Percentiles rank a stretch among this genome's conserved stretches.
phyloP scores from a whole-genome alignment of 2,329 filamentous ascomycete genomes.

The Emmonsia crescens region DNA sequence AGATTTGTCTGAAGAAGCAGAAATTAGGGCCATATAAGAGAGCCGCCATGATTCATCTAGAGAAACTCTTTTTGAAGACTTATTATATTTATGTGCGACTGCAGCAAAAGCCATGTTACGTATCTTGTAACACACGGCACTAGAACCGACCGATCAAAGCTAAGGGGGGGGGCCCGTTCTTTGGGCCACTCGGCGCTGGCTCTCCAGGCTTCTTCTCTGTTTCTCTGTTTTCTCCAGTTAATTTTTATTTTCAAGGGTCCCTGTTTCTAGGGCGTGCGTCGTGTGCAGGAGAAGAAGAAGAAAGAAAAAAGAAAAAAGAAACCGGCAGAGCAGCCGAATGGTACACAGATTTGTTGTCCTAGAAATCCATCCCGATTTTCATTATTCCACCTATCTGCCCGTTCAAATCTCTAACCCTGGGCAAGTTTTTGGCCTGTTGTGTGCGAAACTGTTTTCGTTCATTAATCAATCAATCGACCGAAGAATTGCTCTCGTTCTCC shows the following conservation, averaged over 20 bases:
- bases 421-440: neutral
- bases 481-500: neutral
- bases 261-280: neutral
- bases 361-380: neutral
- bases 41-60: neutral
- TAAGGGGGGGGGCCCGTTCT: neutral
- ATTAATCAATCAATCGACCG: neutral
- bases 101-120: neutral
- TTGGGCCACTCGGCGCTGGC: neutral
- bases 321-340: neutral
- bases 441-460: neutral
- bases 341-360: constrained; percentile 2
- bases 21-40: neutral
- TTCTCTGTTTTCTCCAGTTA: neutral
- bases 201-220: neutral
- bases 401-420: neutral
- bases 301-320: neutral
- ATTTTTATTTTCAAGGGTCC: neutral
- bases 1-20: neutral
- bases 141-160: neutral
- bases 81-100: neutral
- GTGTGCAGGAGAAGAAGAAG: neutral
- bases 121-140: neutral
- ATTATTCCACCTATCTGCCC: neutral
- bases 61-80: too few relatives aligned